Conservation (phyloP, 257 asterid genomes). For the Gardenia jasminoides region DNA sequence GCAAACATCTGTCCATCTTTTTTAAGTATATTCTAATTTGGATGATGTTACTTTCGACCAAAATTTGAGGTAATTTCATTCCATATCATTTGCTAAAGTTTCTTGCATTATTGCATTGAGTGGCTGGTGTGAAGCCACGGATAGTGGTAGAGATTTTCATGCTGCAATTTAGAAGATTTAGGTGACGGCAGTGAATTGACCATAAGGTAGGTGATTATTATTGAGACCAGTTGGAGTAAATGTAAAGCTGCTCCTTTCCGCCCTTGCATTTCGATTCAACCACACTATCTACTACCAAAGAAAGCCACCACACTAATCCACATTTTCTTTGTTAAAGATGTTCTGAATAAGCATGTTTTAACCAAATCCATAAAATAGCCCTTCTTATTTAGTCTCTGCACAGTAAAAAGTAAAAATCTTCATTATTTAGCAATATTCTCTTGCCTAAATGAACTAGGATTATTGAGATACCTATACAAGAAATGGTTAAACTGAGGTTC, state of each 20-base stretch:
- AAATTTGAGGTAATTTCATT: not conserved
- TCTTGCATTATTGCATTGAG: no score
- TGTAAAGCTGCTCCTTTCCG: not conserved
- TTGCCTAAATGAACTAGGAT: no score
- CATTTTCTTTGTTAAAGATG: not conserved
- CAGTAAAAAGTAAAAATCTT: no score
- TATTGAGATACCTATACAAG: not conserved
- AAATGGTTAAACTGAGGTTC: not conserved
- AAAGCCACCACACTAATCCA: not conserved
- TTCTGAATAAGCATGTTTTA: not conserved
- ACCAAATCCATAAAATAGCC: not conserved
- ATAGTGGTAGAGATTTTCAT: not conserved
- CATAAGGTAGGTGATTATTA: not conserved
- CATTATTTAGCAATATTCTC: no score
- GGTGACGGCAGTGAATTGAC: conserved; percentile 8
- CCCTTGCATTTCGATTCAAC: not conserved
- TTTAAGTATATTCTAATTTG: not conserved
- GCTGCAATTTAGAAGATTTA: not conserved
- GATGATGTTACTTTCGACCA: conserved; percentile 1
- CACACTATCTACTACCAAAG: not conserved
- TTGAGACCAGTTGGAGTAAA: not conserved
- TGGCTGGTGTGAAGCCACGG: not conserved
- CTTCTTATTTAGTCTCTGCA: no score
- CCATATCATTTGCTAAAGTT: not conserved
- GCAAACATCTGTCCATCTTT: not conserved